Conservation (phyloP, 140 eudicot genomes). For the Cichorium intybus region DNA sequence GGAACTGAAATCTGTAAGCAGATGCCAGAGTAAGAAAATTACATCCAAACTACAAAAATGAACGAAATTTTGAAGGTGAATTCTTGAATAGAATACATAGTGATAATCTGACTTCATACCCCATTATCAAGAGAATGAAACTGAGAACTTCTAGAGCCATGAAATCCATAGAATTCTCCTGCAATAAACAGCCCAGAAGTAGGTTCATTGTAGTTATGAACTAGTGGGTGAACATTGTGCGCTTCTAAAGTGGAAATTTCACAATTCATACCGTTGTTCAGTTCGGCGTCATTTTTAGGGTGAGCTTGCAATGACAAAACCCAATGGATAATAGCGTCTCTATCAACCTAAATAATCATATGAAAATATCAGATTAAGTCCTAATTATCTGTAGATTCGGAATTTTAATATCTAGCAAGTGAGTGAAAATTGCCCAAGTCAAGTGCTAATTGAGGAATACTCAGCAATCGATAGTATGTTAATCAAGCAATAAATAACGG, state of each 20-base stretch:
- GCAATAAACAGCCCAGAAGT: conserved; percentile 21
- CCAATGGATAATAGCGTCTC: conserved; percentile 65
- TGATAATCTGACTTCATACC: conserved; percentile 45
- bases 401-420: not conserved
- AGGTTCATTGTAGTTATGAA: conserved; percentile 10
- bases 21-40: conserved; percentile 2
- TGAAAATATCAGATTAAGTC: not conserved
- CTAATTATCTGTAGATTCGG: not conserved
- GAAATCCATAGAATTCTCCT: conserved; percentile 95
- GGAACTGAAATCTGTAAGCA: conserved; percentile 52
- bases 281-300: conserved; percentile 49
- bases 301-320: conserved; percentile 81
- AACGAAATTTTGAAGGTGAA: not conserved
- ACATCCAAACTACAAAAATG: not conserved
- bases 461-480: not conserved
- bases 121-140: conserved; percentile 45
- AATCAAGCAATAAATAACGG: conserved; percentile 5
- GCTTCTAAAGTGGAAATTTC: conserved; percentile 3
- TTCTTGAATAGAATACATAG: conserved; percentile 4
- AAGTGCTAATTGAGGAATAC: not conserved
- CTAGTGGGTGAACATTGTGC: not conserved
- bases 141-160: conserved; percentile 90
- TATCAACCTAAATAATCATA: conserved; percentile 55
- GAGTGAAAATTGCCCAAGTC: not conserved
- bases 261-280: conserved; percentile 51